Percentiles rank a stretch among this genome's conserved stretches.
phyloP scores from a whole-genome alignment of 768 basidiomycete genomes.

The Podaxis mareebaensis region DNA sequence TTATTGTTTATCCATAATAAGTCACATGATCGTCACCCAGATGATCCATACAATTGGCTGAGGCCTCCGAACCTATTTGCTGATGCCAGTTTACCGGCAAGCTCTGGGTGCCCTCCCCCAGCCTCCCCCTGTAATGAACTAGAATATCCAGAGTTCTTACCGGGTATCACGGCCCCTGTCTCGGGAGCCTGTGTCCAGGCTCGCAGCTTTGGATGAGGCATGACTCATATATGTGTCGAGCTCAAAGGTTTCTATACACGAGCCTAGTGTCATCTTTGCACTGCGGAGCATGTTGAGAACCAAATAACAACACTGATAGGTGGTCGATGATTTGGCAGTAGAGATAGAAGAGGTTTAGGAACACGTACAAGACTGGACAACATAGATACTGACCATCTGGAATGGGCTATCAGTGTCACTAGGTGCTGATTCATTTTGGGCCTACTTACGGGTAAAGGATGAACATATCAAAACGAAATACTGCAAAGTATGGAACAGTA shows the following conservation, averaged over 20 bases:
- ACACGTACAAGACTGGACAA: background rate
- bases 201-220: too few species aligned
- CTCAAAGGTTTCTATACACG: background rate
- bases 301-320: background rate
- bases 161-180: too few species aligned
- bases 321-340: background rate
- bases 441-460: constrained; percentile 2
- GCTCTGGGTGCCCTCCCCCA: too few species aligned
- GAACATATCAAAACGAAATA: background rate
- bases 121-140: too few species aligned
- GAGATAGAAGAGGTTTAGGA: background rate
- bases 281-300: background rate
- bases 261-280: background rate
- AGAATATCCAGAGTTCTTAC: too few species aligned
- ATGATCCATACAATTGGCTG: too few species aligned
- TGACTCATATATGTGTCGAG: too few species aligned
- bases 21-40: too few species aligned
- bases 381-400: background rate
- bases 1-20: too few species aligned
- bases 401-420: background rate
- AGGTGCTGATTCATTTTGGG: background rate
- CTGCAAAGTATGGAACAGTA: background rate
- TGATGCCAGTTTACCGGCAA: too few species aligned
- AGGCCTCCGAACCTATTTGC: too few species aligned
- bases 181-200: too few species aligned